Conservation (phyloP, 176 grass and related monocot species). For the Musa itinerans region DNA sequence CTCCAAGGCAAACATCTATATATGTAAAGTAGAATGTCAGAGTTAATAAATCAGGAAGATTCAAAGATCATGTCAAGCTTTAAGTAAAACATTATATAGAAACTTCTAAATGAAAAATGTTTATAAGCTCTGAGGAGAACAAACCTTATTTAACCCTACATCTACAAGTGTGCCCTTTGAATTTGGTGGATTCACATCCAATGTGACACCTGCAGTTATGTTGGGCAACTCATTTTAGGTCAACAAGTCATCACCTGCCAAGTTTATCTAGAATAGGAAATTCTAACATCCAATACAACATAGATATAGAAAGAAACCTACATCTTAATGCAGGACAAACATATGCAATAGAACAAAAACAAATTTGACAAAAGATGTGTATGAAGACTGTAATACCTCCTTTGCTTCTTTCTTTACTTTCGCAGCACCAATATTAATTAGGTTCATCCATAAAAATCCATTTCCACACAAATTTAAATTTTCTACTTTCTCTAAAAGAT, state of each 20-base stretch:
- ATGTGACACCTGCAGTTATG: slow-evolving; percentile 60
- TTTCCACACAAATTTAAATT: no score
- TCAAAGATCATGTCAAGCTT: neutral
- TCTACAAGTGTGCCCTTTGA: slow-evolving; percentile 79
- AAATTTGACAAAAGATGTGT: no score
- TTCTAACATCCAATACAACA: neutral
- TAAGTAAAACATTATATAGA: neutral
- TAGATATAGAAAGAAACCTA: neutral
- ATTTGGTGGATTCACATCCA: slow-evolving; percentile 57
- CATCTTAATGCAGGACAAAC: no score
- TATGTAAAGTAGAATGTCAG: neutral
- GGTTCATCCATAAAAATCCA: no score
- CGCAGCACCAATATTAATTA: no score
- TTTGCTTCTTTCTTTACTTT: no score
- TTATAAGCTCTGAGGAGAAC: neutral
- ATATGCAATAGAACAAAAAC: no score
- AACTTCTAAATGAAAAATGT: neutral
- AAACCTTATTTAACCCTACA: slow-evolving; percentile 93
- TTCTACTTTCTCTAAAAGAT: no score
- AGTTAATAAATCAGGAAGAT: neutral
- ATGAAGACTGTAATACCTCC: no score
- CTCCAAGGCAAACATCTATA: neutral
- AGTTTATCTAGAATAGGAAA: neutral
- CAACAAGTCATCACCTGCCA: neutral
- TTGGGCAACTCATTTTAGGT: neutral